Evolutionary conservation across 176 grass and related monocot species (phyloP).

Genomic region (Canna indica): DNA sequence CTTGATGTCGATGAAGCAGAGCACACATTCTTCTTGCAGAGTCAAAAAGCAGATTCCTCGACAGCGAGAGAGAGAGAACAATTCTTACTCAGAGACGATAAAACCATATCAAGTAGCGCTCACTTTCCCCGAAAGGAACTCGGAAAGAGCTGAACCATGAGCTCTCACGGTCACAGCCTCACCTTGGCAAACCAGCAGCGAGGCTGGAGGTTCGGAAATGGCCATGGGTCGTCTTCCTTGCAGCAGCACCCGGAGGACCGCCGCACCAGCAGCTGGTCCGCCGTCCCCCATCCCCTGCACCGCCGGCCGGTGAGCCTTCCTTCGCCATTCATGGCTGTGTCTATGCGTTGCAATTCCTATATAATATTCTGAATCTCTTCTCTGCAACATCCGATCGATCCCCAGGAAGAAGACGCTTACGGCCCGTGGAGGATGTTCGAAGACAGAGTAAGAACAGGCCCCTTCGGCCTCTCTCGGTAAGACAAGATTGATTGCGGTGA

Average conservation of each 20-base stretch:
- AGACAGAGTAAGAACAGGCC: conserved; percentile 36
- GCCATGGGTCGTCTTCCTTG: background rate
- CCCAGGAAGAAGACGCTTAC: conserved; percentile 29
- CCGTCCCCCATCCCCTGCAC: background rate
- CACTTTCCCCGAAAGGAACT: background rate
- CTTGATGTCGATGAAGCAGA: background rate
- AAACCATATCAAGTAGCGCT: background rate
- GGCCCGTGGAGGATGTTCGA: conserved; percentile 36
- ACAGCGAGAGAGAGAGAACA: background rate
- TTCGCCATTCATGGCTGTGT: background rate
- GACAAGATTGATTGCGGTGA: background rate
- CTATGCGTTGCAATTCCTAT: no score
- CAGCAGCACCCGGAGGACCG: no score
- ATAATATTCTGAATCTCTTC: background rate
- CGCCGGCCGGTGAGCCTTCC: background rate
- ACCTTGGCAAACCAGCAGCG: background rate
- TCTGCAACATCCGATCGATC: no score
- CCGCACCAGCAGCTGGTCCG: background rate
- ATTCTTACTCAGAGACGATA: background rate
- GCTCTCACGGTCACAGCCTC: background rate
- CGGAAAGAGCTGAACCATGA: background rate
- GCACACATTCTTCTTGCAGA: background rate
- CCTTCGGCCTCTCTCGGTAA: conserved; percentile 31
- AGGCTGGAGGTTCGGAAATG: background rate
- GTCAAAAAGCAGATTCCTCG: background rate